Evolutionary conservation across 495 filamentous ascomycete species (phyloP).

Genomic region (Trichoderma erinaceum): DNA sequence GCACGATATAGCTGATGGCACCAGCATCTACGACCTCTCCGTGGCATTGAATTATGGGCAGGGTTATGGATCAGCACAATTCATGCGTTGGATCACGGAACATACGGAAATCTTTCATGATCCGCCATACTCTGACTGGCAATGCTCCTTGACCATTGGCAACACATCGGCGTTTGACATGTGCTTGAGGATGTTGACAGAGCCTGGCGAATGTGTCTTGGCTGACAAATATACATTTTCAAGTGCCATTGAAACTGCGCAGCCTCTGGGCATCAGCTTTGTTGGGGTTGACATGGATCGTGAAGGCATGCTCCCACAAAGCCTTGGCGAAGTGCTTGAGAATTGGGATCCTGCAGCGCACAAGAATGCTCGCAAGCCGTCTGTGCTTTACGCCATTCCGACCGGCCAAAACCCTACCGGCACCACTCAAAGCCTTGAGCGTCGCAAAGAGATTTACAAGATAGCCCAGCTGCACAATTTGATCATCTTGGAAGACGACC

Average conservation of each 20-base stretch:
- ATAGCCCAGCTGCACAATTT: constrained; percentile 82
- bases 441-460: constrained; percentile 71
- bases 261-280: constrained; percentile 56
- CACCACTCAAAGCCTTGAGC: constrained; percentile 59
- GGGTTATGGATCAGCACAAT: neutral
- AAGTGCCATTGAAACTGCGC: neutral
- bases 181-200: constrained; percentile 1
- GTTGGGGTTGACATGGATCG: constrained; percentile 68
- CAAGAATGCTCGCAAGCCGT: constrained; percentile 63
- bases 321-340: constrained; percentile 68
- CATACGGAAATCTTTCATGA: constrained; percentile 1
- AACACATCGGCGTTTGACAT: constrained; percentile 4
- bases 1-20: neutral
- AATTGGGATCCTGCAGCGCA: constrained; percentile 60
- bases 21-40: neutral
- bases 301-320: constrained; percentile 68
- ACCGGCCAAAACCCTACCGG: constrained; percentile 92
- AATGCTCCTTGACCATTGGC: constrained; percentile 11
- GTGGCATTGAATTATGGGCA: neutral
- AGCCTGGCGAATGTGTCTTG: neutral
- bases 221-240: constrained; percentile 3
- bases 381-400: constrained; percentile 85
- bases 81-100: constrained; percentile 5
- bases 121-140: constrained; percentile 2
- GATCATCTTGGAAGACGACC: constrained; percentile 90